Percentiles rank a stretch among this genome's conserved stretches.
phyloP scores from a whole-genome alignment of 495 filamentous ascomycete genomes.

The Emericellopsis terricola region DNA sequence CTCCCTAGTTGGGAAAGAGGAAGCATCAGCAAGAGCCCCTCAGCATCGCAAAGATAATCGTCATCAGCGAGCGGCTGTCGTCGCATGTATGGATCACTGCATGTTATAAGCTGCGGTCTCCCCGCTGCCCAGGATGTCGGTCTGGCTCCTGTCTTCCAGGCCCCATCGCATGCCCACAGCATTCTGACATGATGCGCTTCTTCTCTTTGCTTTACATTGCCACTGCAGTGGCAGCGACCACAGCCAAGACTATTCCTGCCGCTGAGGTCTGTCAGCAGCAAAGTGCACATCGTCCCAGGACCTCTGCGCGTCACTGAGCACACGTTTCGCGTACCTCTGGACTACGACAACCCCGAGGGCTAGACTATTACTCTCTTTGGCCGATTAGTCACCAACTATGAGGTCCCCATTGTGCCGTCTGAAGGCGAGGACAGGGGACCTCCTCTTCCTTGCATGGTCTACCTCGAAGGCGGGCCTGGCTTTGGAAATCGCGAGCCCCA shows the following conservation, averaged over 20 bases:
- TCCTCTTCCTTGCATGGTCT: constrained; percentile 31
- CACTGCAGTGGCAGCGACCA: too few relatives aligned
- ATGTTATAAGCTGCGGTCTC: too few relatives aligned
- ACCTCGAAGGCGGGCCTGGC: constrained; percentile 64
- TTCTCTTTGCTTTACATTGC: too few relatives aligned
- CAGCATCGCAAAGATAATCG: too few relatives aligned
- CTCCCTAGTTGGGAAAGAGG: too few relatives aligned
- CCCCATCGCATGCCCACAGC: too few relatives aligned
- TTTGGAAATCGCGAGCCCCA: constrained; percentile 58
- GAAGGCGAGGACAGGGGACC: constrained; percentile 18
- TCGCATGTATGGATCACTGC: too few relatives aligned
- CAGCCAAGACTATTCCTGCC: not conserved
- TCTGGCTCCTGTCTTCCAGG: too few relatives aligned
- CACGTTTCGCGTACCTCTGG: constrained; percentile 69
- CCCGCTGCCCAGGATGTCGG: too few relatives aligned
- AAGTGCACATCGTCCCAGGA: constrained; percentile 31
- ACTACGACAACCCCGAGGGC: constrained; percentile 43
- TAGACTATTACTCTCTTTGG: constrained; percentile 56
- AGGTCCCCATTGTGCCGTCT: constrained; percentile 29
- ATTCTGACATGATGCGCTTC: too few relatives aligned
- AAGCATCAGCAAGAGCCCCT: too few relatives aligned
- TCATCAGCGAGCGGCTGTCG: too few relatives aligned
- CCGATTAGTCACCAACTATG: constrained; percentile 45
- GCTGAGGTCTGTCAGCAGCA: constrained; percentile 7
- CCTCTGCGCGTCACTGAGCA: constrained; percentile 61